Evolutionary conservation across 2,329 filamentous ascomycete species (phyloP), one percentile per base, ranked within the genome.

Genomic region (Nothopassalora personata): DNA sequence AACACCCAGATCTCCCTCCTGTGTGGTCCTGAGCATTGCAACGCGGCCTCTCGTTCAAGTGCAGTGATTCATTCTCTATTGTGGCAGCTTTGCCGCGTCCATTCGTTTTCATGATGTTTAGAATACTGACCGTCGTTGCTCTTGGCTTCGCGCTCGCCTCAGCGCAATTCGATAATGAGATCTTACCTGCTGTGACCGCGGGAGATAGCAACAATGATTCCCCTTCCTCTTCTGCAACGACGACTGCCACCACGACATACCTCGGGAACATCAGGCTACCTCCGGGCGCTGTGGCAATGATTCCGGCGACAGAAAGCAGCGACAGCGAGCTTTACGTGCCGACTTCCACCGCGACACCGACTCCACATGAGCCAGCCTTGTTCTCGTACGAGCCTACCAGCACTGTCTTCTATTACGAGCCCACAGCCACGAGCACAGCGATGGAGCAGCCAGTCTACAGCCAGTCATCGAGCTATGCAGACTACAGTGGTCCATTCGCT

Each of bases 1-100:
- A 33, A 19, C 31, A 10, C 51, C 18, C 28, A 11, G 33, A 23
- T 11, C 33, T 39, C 30, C 10, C 31, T 31, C 15, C 46, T 49
- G 5, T 6, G 31, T 4, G 7, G 27, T 46, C 27, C 23, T 31
- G 53, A 28, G 13, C 53, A 54, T 19, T 30, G n/a, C 15, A 11
- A 46, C 34, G 30, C 46, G 28, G 19, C 31, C 34, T 57, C 30
- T 34, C n/a, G 34, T 31, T 4, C 27, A 13, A 45, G 43, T 27
- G 39, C 45, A 31, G 30, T 31, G 27, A 19, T 18, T 49, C 15
- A 23, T 15, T 28, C 45, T 23, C 43, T 31, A 18, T 51, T 34
- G 60, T 60, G 58, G 60, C 50, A 34, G 46, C 55, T 55, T 49
- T 56, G 55, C 58, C 54, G 63, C 62, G 63, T 64, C 58, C 63